Evolutionary conservation across 2,329 filamentous ascomycete genomes (phyloP).

Genomic region (Tolypocladium paradoxum): DNA sequence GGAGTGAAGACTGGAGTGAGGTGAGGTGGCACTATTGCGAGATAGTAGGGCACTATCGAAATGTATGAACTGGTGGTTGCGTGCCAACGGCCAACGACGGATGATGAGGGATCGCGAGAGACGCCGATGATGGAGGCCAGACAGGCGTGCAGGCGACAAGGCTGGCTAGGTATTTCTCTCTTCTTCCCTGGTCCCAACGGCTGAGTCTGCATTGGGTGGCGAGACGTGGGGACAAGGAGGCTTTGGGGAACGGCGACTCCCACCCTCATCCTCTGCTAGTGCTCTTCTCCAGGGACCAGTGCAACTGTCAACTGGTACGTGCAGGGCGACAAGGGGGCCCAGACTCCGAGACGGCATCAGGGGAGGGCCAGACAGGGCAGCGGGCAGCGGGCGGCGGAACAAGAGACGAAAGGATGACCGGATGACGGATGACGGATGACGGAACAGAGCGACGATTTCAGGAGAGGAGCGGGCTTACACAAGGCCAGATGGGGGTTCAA

Average conservation of each 20-base stretch:
- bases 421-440: background rate
- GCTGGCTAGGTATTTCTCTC: background rate
- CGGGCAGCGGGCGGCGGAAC: background rate
- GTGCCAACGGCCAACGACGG: background rate
- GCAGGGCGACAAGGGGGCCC: background rate
- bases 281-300: background rate
- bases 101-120: background rate
- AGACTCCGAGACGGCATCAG: too few relatives aligned
- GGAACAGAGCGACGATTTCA: background rate
- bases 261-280: background rate
- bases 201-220: background rate
- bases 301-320: background rate
- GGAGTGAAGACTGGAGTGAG: background rate
- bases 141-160: background rate
- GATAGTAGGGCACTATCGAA: background rate
- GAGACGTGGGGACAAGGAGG: background rate
- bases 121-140: background rate
- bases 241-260: background rate
- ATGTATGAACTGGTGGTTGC: background rate
- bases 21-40: constrained; percentile 1
- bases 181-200: background rate
- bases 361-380: background rate
- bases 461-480: background rate
- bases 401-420: background rate
- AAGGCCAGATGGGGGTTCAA: background rate